Evolutionary conservation across 2,329 filamentous ascomycete species (phyloP).

Genomic region (Trichoderma hamatum): DNA sequence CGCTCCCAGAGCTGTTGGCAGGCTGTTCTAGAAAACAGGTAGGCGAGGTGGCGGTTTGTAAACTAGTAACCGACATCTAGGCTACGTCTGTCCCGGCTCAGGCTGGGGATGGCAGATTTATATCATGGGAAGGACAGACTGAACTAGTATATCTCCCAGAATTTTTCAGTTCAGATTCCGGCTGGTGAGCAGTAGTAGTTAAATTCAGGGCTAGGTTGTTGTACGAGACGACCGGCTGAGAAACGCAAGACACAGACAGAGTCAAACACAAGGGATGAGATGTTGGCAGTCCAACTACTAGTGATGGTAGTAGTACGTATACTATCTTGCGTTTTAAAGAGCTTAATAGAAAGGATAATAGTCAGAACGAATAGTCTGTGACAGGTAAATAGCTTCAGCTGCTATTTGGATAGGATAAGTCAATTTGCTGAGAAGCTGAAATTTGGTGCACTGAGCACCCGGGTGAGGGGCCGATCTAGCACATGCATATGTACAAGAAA

Average conservation of each 20-base stretch:
- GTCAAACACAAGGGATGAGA: constrained; percentile 26
- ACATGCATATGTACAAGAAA: constrained; percentile 14
- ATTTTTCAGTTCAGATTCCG: background rate
- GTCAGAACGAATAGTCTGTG: background rate
- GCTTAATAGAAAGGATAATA: background rate
- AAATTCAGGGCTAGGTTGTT: constrained; percentile 6
- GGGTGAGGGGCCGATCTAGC: constrained; percentile 19
- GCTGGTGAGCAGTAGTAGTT: constrained; percentile 5
- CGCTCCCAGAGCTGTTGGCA: constrained; percentile 15
- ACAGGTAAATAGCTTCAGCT: background rate
- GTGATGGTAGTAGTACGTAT: background rate
- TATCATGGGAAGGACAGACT: background rate
- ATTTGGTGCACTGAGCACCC: background rate
- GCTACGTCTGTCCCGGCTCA: constrained; percentile 3
- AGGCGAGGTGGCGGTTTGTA: constrained; percentile 15
- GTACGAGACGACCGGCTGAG: constrained; percentile 7
- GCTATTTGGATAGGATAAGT: background rate
- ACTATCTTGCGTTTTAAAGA: constrained; percentile 6
- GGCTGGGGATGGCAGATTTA: background rate
- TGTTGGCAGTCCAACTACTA: background rate
- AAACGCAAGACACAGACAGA: constrained; percentile 19
- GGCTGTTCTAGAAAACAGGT: constrained; percentile 21
- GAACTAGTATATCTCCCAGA: constrained; percentile 7
- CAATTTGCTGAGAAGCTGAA: constrained; percentile 3
- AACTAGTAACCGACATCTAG: constrained; percentile 23